Percentiles rank a stretch among this genome's conserved stretches.
phyloP scores from a whole-genome alignment of 176 grass and related monocot species.

The Chloris gayana region DNA sequence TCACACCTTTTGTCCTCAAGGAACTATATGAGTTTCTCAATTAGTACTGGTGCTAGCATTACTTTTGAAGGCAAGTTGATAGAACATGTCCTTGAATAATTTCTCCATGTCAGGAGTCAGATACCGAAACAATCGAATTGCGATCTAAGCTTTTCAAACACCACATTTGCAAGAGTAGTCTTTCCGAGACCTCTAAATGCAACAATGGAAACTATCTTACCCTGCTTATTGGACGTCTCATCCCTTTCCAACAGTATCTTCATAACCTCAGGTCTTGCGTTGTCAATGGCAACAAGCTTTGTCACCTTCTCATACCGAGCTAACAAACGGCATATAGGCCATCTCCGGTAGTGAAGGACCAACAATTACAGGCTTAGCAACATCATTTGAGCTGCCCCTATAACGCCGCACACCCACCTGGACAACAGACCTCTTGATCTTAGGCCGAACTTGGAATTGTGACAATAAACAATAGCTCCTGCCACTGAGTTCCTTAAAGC shows the following conservation, averaged over 20 bases:
- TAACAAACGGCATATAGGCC: no score
- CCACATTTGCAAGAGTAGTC: neutral
- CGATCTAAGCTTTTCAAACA: neutral
- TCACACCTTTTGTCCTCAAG: neutral
- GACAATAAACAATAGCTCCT: neutral
- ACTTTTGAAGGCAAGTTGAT: neutral
- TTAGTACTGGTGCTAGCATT: neutral
- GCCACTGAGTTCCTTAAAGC: neutral
- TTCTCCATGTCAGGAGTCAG: neutral
- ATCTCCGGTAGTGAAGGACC: no score
- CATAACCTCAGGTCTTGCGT: neutral
- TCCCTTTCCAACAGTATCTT: neutral
- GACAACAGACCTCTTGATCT: neutral
- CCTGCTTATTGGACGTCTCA: neutral
- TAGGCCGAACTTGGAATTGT: neutral
- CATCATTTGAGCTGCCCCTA: neutral
- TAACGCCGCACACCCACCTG: neutral
- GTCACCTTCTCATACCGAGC: neutral
- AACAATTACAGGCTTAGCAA: neutral
- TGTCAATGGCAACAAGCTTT: neutral
- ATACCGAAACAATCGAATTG: neutral
- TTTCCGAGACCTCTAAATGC: neutral
- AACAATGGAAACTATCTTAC: neutral
- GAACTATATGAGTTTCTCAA: neutral
- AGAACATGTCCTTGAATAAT: neutral